Evolutionary conservation across 2,329 filamentous ascomycete genomes (phyloP).

Genomic region (Exophiala phaeomuriformis): DNA sequence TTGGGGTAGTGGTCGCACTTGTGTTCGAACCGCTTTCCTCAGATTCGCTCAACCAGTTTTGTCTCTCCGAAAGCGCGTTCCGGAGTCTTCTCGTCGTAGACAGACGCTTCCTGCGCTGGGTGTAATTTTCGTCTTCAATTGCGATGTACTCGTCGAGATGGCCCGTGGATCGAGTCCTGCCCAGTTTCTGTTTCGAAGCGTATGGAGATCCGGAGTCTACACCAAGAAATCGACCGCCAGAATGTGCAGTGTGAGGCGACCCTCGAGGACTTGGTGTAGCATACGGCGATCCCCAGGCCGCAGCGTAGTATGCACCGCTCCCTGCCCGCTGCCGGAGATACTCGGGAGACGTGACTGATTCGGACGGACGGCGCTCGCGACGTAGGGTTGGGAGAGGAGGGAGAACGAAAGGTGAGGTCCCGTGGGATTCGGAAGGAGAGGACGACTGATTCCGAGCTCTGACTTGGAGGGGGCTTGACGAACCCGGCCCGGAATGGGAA

Average conservation of each 20-base stretch:
- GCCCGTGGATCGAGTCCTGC: neutral
- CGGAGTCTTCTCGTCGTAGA: constrained; percentile 3
- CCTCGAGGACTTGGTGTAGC: constrained; percentile 51
- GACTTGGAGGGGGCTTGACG: neutral
- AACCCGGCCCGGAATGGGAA: neutral
- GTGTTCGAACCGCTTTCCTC: constrained; percentile 63
- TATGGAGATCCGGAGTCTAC: constrained; percentile 29
- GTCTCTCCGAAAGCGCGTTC: constrained; percentile 50
- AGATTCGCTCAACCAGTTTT: constrained; percentile 74
- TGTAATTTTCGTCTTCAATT: neutral
- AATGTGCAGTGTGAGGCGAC: constrained; percentile 34
- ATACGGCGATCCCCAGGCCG: constrained; percentile 90
- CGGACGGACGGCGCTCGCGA: constrained; percentile 17
- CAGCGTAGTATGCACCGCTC: constrained; percentile 56
- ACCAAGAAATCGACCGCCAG: constrained; percentile 40
- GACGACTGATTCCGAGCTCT: constrained; percentile 19
- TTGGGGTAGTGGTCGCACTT: constrained; percentile 47
- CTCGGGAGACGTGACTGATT: constrained; percentile 19
- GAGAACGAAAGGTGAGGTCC: constrained; percentile 25
- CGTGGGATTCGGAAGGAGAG: constrained; percentile 22
- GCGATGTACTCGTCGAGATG: neutral
- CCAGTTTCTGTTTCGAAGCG: neutral
- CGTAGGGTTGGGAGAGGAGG: constrained; percentile 25
- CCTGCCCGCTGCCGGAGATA: constrained; percentile 36
- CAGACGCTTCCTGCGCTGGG: neutral